Base-by-base conservation (phyloP, 306 rosid species). In the Trichosanthes truncata region DNA sequence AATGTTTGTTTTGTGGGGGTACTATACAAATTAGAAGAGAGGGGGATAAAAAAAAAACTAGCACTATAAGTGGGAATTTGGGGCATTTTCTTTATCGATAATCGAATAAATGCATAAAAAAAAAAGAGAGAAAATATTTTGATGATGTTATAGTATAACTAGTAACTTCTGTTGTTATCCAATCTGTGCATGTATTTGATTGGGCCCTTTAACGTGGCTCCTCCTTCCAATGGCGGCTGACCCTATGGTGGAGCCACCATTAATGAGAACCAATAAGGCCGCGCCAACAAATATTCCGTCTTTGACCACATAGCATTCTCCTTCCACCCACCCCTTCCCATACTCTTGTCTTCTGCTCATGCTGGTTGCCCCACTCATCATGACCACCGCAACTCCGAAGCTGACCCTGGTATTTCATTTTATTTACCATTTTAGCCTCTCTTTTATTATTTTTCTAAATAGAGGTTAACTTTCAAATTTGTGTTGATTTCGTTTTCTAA, bases 301-400 rank as follows among this genome's bases (percentile, higher is more conserved):
- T 81, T 80, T 95, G 51, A 92, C 97, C 0, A 91, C n/a, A 81
- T 92, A 92, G 83, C 98, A 95, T 48, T 95, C 93, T 20, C 97
- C 93, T 36, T 91, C 83, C 72, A 95, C 63, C 98, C 98, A 95
- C 33, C 97, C 98, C 65, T 68, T 78, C 15, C 93, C 95, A 80
- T 92, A 95, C 5, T 81, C 38, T 35, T 95, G 98, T 38, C 35
- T 82, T 46, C 77, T 88, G 87, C 83, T 95, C 97, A 95, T 95
- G 83, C 98, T 95, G 40, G 89, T 87, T 7, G 90, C 93, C 45
- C 82, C 71, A 18, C 89, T 75, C 81, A 95, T 46, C 77, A 95
- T 48, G 12, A 76, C 60, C 25, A 82, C 84, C 29, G 88, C 92
- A 31, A 86, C 56, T 77, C 85, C 97, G 81, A 92, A 95, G 87